Evolutionary conservation across 2,329 filamentous ascomycete species (phyloP), one percentile per base, ranked within the genome.

Genomic region (Ophiostoma sp.): DNA sequence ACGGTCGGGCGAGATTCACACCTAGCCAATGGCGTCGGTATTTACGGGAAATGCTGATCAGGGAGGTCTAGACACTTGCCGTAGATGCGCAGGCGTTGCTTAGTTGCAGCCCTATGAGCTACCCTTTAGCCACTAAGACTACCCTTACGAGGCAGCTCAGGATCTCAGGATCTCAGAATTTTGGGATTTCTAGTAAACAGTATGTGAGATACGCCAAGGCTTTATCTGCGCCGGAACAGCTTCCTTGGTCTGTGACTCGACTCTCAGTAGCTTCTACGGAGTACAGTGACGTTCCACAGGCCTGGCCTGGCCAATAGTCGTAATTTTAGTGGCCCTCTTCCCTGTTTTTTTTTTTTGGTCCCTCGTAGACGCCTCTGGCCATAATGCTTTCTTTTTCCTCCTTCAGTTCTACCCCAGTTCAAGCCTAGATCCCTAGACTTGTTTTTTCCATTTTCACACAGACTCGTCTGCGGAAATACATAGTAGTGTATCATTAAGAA

Each of bases 321-420:
- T 62, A 7, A 1, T 62, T 10, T 62, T 62, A 62, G 57, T 27
- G 57, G 57, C 27, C 57, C 15, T 62, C 27, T 62, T 27, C 57
- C 57, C 27, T 62, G 57, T 62, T 62, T 62, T 62, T 35, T 13
- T 20, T 31, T 31, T 31, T 31, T 31, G 27, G 57, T 35, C 15
- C 27, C 57, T 57, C 57, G 17, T 33, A 13, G 27, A 62, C 57
- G 27, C 27, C 23, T 62, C 57, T 62, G 57, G 27, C 57, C 57
- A 62, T 17, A 20, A 31, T 62, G 57, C 57, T 62, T 62, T 33
- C 57, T 62, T 62, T 62, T 62, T 62, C 15, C 57, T 62, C 27
- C 48, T 54, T 48, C 48, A 33, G 27, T 27, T 62, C 57, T 33
- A 27, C 57, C 27, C 57, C 57, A 33, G 27, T 62, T 35, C 27